Evolutionary conservation across 345 rosid genomes (phyloP), one percentile per base, ranked within the genome.

Genomic region (Pistacia integerrima): DNA sequence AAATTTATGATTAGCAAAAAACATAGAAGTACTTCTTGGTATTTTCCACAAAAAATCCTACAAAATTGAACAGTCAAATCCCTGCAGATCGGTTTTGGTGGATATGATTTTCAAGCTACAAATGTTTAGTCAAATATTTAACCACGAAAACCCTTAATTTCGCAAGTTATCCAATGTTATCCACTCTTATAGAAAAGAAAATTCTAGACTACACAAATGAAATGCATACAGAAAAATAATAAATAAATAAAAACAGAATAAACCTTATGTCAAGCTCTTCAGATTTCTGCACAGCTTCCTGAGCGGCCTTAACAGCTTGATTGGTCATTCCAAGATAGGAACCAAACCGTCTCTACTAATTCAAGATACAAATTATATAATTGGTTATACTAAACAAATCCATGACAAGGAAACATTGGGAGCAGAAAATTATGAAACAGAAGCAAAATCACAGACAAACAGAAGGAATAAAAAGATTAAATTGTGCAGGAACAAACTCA

Each of bases 271-370:
- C 89, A 60, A 85, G 74, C 73, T 79, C 86, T 74, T 88, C 89
- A 65, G 89, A 84, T 72, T 88, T 88, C 81, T 80, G 82, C 41
- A 85, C 89, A 46, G 85, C 86, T 74, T 85, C 91, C 73, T 88
- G 89, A 52, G 91, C 91, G 36, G 91, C 91, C 86, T 85, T 88
- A 69, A 88, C 83, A 46, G 82, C 91, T 84, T 85, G 86, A 72
- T 88, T 84, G 49, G 81, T 82, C 89, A 88, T 84, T 76, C 88
- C 89, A 78, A 88, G 89, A 59, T 84, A 82, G 41, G 91, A 88
- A 72, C 91, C 85, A 70, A 88, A 85, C 4, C 89, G 91, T 79
- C 89, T 88, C 89, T 88, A 30, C 54, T 68, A 60, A 48, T 65
- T 41, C 69, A 72, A 65, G 72, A 48, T 67, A 55, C 25, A 70